Conservation (phyloP, 208 protist genomes). For the Porcisia hertigi region DNA sequence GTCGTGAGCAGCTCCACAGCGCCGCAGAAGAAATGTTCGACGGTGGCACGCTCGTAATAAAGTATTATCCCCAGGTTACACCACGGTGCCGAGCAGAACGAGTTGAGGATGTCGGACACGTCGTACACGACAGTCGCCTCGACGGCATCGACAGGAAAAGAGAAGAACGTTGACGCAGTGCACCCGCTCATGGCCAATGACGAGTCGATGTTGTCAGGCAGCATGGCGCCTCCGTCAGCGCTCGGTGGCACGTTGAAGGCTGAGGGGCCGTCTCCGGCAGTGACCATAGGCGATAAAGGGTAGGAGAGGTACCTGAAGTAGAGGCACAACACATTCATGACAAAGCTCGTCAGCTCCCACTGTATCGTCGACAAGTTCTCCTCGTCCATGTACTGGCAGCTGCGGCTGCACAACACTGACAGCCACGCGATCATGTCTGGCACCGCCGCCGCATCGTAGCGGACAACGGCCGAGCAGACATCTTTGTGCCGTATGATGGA, state of each 20-base stretch:
- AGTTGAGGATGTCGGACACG: conserved; percentile 61
- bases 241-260: not conserved
- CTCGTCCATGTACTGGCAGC: conserved; percentile 46
- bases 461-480: conserved; percentile 38
- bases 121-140: conserved; percentile 66
- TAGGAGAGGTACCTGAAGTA: conserved; percentile 43
- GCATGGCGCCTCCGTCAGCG: not conserved
- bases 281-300: conserved; percentile 10
- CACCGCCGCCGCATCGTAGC: conserved; percentile 22
- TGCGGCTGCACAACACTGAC: conserved; percentile 45
- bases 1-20: conserved; percentile 64
- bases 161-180: conserved; percentile 31
- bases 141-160: conserved; percentile 40
- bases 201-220: conserved; percentile 9
- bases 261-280: not conserved
- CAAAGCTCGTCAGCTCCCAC: conserved; percentile 62
- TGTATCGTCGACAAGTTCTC: conserved; percentile 37
- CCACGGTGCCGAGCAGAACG: conserved; percentile 67
- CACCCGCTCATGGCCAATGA: conserved; percentile 9
- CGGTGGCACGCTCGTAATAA: conserved; percentile 64
- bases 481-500: conserved; percentile 35
- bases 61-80: conserved; percentile 79
- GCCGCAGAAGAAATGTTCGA: conserved; percentile 59
- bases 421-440: conserved; percentile 53
- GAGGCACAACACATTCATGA: conserved; percentile 44